Percentiles rank a stretch among this genome's conserved stretches.
Evolutionary conservation across 805 yeast species (phyloP).

Genomic region (Candida methanosorbosa): DNA sequence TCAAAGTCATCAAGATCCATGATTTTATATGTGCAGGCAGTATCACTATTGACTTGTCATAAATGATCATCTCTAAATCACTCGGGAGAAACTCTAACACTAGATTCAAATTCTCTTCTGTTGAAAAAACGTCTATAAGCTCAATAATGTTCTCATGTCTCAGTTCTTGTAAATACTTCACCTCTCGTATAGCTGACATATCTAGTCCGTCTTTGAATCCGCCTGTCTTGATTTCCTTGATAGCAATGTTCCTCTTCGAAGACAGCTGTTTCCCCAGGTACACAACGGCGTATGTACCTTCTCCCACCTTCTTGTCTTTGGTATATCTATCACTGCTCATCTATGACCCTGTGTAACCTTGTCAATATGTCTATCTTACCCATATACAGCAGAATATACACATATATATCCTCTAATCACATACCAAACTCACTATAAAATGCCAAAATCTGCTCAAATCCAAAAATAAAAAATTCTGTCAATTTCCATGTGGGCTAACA

Average conservation of each 20-base stretch:
- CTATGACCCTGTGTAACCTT: too few species aligned
- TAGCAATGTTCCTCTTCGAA: conserved; percentile 63
- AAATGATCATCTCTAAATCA: conserved; percentile 83
- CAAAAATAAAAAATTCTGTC: too few species aligned
- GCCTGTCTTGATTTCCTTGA: conserved; percentile 92
- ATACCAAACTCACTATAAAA: too few species aligned
- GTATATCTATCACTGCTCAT: conserved; percentile 20
- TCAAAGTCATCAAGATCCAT: conserved; percentile 88
- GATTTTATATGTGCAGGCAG: conserved; percentile 82
- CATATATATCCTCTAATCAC: too few species aligned
- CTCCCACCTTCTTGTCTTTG: conserved; percentile 85
- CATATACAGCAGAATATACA: too few species aligned
- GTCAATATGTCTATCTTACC: too few species aligned
- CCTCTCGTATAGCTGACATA: conserved; percentile 95
- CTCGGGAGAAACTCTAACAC: conserved; percentile 92
- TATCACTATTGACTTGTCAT: conserved; percentile 69
- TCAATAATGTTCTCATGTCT: conserved; percentile 77
- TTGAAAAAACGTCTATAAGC: conserved; percentile 77
- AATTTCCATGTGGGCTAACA: too few species aligned
- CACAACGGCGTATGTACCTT: conserved; percentile 98
- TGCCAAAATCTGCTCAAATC: too few species aligned
- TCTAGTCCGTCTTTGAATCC: conserved; percentile 94
- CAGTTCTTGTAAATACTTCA: conserved; percentile 78
- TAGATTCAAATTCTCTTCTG: conserved; percentile 56
- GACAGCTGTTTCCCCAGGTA: conserved; percentile 65